phyloP scores from a whole-genome alignment of 164 flowering plant species.

The Kingdonia uniflora region DNA sequence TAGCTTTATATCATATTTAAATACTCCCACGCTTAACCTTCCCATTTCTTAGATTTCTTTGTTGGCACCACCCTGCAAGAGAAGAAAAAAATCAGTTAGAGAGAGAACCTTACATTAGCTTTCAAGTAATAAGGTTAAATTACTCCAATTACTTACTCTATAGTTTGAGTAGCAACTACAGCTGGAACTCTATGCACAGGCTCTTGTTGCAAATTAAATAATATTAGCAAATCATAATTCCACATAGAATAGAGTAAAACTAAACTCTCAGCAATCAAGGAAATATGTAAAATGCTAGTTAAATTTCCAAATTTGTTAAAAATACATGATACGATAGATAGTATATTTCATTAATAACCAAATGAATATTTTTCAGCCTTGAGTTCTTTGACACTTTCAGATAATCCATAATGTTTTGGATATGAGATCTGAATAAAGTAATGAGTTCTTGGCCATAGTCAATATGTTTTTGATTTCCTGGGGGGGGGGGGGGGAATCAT shows the following conservation, averaged over 20 bases:
- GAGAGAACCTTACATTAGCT: not conserved
- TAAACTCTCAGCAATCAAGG: too few relatives aligned
- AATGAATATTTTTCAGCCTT: too few relatives aligned
- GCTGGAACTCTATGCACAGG: slow-evolving; percentile 29
- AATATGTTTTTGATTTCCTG: too few relatives aligned
- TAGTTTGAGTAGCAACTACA: slow-evolving; percentile 31
- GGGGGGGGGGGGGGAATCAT: not conserved
- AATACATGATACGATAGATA: not conserved
- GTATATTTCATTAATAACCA: not conserved
- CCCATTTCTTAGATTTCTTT: slow-evolving; percentile 14
- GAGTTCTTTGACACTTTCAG: too few relatives aligned
- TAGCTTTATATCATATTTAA: too few relatives aligned
- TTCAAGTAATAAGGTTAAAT: not conserved
- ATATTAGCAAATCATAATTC: too few relatives aligned
- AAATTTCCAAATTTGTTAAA: too few relatives aligned
- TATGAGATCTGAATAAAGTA: too few relatives aligned
- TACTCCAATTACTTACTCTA: slow-evolving; percentile 32
- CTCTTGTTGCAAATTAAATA: slow-evolving; percentile 30
- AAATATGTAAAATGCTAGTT: too few relatives aligned
- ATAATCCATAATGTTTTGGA: too few relatives aligned
- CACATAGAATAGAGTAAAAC: not conserved
- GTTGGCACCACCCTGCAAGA: slow-evolving; percentile 8
- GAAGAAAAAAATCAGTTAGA: not conserved
- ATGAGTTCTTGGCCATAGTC: too few relatives aligned
- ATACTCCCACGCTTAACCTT: too few relatives aligned